Evolutionary conservation across 2,329 filamentous ascomycete genomes (phyloP).

Genomic region (Phaeosphaeriaceae sp.): DNA sequence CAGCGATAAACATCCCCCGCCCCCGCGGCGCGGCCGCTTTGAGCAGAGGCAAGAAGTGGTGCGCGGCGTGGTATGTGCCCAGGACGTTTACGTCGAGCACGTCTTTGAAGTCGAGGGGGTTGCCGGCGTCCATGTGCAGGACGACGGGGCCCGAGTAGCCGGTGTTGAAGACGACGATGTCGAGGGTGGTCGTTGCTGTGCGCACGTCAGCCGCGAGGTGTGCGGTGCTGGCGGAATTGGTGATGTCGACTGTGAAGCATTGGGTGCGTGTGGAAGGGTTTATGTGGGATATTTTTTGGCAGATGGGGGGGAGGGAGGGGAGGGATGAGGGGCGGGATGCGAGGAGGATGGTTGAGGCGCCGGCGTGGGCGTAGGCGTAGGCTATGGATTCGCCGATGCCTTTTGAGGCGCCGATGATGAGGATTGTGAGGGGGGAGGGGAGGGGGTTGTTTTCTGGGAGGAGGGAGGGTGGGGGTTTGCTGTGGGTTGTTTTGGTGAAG

Average conservation of each 20-base stretch:
- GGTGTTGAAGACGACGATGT: constrained; percentile 49
- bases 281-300: constrained; percentile 11
- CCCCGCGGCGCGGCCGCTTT: constrained; percentile 17
- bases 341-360: constrained; percentile 30
- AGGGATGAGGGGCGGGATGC: constrained; percentile 30
- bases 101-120: constrained; percentile 42
- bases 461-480: constrained; percentile 13
- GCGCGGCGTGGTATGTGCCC: constrained; percentile 47
- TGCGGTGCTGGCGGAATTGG: constrained; percentile 31
- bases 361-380: constrained; percentile 37
- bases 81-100: constrained; percentile 48
- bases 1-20: constrained; percentile 33
- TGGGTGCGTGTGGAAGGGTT: constrained; percentile 9
- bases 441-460: constrained; percentile 29
- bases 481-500: constrained; percentile 24
- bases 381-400: constrained; percentile 42
- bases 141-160: constrained; percentile 47
- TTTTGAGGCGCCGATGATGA: constrained; percentile 41
- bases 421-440: constrained; percentile 28
- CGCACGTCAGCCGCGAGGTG: constrained; percentile 28
- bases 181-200: constrained; percentile 33
- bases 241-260: constrained; percentile 36
- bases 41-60: constrained; percentile 44
- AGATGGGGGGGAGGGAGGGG: constrained; percentile 17
- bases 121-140: constrained; percentile 40